A percentile compares a stretch with the other conserved stretches of the same genome.
Conservation (phyloP, 2,329 filamentous ascomycete genomes). For the Fusarium vanettenii region DNA sequence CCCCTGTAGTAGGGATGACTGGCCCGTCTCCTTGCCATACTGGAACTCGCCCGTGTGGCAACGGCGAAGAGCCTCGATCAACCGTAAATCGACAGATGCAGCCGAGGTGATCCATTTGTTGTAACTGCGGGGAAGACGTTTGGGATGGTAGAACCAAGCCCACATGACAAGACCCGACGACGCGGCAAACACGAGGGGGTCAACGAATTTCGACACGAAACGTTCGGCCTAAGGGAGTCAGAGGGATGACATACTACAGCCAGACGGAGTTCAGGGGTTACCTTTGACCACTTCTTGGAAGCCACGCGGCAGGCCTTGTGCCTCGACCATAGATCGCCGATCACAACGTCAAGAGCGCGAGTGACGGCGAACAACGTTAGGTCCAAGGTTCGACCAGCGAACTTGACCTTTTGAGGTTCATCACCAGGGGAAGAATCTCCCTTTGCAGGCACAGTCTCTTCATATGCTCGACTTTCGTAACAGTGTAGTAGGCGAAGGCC, state of each 20-base stretch:
- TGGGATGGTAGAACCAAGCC: constrained; percentile 85
- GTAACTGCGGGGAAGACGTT: constrained; percentile 77
- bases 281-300: constrained; percentile 59
- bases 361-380: constrained; percentile 82
- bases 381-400: constrained; percentile 81
- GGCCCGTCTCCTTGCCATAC: constrained; percentile 80
- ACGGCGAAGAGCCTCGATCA: constrained; percentile 79
- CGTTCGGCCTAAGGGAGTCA: constrained; percentile 46
- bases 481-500: constrained; percentile 69
- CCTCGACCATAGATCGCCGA: constrained; percentile 73
- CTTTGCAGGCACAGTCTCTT: constrained; percentile 51
- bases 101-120: constrained; percentile 85
- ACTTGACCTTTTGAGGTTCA: constrained; percentile 42
- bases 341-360: constrained; percentile 77
- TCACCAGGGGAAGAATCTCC: constrained; percentile 41
- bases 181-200: constrained; percentile 76
- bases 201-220: constrained; percentile 57
- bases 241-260: not conserved
- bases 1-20: constrained; percentile 72
- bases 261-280: constrained; percentile 37
- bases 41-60: constrained; percentile 71
- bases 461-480: constrained; percentile 59
- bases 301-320: constrained; percentile 58
- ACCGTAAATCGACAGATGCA: constrained; percentile 78
- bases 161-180: constrained; percentile 86